A percentile compares a stretch with the other conserved stretches of the same genome.
Conservation (phyloP, 257 asterid species). For the Solanum verrucosum region DNA sequence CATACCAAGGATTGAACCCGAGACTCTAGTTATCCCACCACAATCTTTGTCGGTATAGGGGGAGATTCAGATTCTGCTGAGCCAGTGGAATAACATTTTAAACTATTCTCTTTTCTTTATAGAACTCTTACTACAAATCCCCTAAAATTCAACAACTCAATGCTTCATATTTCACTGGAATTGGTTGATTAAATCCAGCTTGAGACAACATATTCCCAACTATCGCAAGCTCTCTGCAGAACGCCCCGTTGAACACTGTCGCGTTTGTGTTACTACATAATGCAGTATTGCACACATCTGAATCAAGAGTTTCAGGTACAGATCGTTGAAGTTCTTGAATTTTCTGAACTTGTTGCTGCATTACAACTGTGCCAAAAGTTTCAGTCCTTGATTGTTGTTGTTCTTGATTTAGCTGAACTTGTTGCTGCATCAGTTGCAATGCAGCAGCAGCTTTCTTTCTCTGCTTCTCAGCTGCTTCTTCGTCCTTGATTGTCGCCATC, state of each 20-base stretch:
- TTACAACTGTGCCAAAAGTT: background rate
- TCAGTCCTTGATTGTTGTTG: background rate
- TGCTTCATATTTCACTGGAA: conserved; percentile 24
- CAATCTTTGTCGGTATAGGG: background rate
- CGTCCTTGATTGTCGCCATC: conserved; percentile 57
- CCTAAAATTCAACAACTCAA: conserved; percentile 15
- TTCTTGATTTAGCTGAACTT: conserved; percentile 2
- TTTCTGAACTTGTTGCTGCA: conserved; percentile 2
- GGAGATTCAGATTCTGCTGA: background rate
- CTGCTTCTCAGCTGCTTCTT: conserved; percentile 59
- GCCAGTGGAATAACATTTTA: background rate
- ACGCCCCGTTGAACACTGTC: conserved; percentile 25
- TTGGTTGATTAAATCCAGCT: conserved; percentile 24
- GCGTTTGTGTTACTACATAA: background rate
- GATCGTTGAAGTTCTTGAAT: background rate
- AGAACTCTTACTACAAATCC: background rate
- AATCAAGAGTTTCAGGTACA: background rate
- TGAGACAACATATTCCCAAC: conserved; percentile 29
- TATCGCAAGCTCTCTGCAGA: conserved; percentile 29
- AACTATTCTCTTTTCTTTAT: background rate
- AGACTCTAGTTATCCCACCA: background rate
- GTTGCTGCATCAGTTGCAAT: conserved; percentile 18
- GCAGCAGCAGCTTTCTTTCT: conserved; percentile 47
- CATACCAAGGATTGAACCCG: background rate
- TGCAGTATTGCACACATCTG: background rate